These are phyloP conservation scores for Colletotrichum falcatum DNA, from an alignment of 2,329 filamentous ascomycete species.

Conservation along the genomic window DNA sequence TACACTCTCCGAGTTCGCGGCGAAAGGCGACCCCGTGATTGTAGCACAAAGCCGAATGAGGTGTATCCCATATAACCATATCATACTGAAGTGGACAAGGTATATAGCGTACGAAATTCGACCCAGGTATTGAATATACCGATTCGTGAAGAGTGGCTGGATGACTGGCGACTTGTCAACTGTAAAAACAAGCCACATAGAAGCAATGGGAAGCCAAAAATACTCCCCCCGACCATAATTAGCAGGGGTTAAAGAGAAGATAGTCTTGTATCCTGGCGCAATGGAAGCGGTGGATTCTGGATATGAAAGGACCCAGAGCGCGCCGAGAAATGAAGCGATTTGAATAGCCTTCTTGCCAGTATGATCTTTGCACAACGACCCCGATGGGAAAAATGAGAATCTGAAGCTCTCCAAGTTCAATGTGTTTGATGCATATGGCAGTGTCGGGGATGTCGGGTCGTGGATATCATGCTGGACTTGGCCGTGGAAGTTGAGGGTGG, in stretches of 20 bases:
- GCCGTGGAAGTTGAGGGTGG: conserved; percentile 44
- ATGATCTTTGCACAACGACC: neutral
- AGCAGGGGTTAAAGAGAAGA: conserved; percentile 3
- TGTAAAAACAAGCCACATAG: conserved; percentile 18
- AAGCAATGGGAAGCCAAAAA: conserved; percentile 26
- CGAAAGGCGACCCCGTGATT: conserved; percentile 11
- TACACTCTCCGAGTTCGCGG: neutral
- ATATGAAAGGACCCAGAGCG: conserved; percentile 26
- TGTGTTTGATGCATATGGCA: neutral
- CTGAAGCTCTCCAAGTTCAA: neutral
- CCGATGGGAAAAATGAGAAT: neutral
- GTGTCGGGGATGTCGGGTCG: neutral
- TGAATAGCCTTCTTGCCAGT: neutral
- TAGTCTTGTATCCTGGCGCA: conserved; percentile 22
- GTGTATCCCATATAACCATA: conserved; percentile 63
- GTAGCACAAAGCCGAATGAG: conserved; percentile 12
- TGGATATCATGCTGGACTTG: conserved; percentile 30
- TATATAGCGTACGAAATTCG: conserved; percentile 73
- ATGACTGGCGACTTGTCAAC: conserved; percentile 55
- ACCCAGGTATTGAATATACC: conserved; percentile 71
- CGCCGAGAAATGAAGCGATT: conserved; percentile 3
- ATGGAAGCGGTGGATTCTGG: neutral
- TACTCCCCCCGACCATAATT: neutral
- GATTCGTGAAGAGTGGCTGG: conserved; percentile 68
- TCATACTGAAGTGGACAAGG: conserved; percentile 72